phyloP scores from a whole-genome alignment of 176 grass and related monocot genomes.

The Metroxylon sagu region DNA sequence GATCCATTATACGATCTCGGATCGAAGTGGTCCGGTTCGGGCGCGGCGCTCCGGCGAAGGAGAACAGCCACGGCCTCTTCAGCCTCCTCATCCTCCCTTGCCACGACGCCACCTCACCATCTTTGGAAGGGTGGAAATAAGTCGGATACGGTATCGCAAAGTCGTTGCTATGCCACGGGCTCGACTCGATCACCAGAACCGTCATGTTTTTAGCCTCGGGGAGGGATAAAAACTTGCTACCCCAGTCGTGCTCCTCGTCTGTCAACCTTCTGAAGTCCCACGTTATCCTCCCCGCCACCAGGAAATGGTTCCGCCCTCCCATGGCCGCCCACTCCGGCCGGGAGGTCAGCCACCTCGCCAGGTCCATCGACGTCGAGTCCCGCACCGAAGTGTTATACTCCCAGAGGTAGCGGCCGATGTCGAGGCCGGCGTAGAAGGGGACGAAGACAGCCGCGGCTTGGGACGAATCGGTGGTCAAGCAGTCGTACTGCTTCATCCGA shows the following conservation, averaged over 20 bases:
- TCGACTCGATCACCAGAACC: constrained; percentile 41
- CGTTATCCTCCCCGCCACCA: constrained; percentile 48
- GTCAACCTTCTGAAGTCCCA: constrained; percentile 52
- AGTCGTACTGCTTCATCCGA: no score
- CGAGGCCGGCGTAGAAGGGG: constrained; percentile 52
- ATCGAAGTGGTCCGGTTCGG: constrained; percentile 4
- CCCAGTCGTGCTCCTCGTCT: constrained; percentile 33
- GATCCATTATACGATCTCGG: constrained; percentile 32
- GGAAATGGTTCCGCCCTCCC: constrained; percentile 55
- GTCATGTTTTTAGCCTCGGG: constrained; percentile 54
- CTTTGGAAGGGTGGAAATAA: constrained; percentile 51
- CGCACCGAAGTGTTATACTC: constrained; percentile 30
- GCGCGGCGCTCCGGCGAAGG: constrained; percentile 35
- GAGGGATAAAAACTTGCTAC: constrained; percentile 42
- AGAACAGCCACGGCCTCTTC: constrained; percentile 46
- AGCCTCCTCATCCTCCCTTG: constrained; percentile 29
- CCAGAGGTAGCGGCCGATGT: constrained; percentile 47
- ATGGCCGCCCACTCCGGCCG: constrained; percentile 30
- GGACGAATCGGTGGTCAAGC: no score
- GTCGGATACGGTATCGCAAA: constrained; percentile 58
- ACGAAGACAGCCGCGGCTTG: constrained; percentile 46
- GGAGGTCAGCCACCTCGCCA: constrained; percentile 46
- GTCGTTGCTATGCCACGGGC: constrained; percentile 25
- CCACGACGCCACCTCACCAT: constrained; percentile 37
- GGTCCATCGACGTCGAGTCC: constrained; percentile 22